Percentiles rank a stretch among this genome's conserved stretches.
These are phyloP conservation scores for Stylonectria norvegica DNA, from an alignment of 2,329 filamentous ascomycete species.

Conservation along the genomic window DNA sequence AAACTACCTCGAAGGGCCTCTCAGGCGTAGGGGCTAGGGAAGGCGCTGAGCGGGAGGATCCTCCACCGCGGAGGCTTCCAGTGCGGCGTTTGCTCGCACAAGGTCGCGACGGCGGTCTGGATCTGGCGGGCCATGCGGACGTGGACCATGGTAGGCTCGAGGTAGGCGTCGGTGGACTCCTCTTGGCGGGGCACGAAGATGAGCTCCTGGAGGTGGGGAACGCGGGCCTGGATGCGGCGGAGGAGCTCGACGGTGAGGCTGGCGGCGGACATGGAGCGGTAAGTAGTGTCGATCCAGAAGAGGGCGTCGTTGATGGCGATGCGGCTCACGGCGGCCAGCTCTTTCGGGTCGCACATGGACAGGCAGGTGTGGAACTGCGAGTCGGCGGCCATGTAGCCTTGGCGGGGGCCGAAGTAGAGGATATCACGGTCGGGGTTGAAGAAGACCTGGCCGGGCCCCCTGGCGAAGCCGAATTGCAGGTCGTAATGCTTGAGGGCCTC, in stretches of 20 bases:
- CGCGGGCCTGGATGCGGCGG: constrained; percentile 34
- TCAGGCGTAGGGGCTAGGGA: constrained; percentile 14
- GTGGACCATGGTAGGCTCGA: constrained; percentile 30
- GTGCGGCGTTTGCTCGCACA: constrained; percentile 28
- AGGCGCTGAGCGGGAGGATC: constrained; percentile 32
- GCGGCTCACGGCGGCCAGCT: constrained; percentile 40
- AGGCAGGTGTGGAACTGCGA: constrained; percentile 45
- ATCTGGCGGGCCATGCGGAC: constrained; percentile 38
- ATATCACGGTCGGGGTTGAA: constrained; percentile 42
- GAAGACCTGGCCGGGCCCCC: constrained; percentile 39
- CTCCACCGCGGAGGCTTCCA: constrained; percentile 38
- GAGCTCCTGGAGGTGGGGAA: constrained; percentile 41
- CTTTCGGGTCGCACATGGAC: constrained; percentile 38
- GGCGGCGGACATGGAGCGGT: constrained; percentile 38
- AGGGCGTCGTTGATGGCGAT: constrained; percentile 46
- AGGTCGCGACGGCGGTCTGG: constrained; percentile 32
- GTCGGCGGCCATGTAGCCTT: constrained; percentile 44
- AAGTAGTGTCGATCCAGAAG: constrained; percentile 36
- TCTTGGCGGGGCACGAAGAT: constrained; percentile 43
- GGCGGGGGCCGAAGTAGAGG: constrained; percentile 46
- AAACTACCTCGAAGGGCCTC: too few relatives aligned
- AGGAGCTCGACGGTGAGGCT: constrained; percentile 40
- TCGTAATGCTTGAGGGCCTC: constrained; percentile 42
- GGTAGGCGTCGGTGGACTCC: constrained; percentile 29
- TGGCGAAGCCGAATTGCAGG: constrained; percentile 41